Percentiles rank a stretch among this genome's conserved stretches.
Conservation (phyloP, 192 early-diverging fungal genomes). For the Coemansia sp. region DNA sequence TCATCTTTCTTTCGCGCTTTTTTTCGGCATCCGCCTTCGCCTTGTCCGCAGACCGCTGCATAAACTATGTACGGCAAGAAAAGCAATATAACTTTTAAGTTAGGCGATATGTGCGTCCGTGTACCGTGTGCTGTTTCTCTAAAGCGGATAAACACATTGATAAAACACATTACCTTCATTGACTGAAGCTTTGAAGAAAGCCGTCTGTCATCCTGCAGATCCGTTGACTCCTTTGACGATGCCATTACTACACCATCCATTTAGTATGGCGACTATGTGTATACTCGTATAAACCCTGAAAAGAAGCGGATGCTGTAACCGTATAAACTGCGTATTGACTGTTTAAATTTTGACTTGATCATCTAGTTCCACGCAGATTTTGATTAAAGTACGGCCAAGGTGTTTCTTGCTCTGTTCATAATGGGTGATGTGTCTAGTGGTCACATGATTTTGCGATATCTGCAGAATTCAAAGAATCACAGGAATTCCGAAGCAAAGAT, state of each 20-base stretch:
- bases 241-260: background rate
- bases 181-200: conserved; percentile 17
- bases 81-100: background rate
- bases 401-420: background rate
- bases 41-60: conserved; percentile 45
- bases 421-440: background rate
- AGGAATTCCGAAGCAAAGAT: too few species aligned
- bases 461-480: too few species aligned
- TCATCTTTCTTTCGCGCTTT: conserved; percentile 28
- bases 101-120: background rate
- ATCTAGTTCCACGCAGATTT: background rate
- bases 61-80: conserved; percentile 30
- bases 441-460: background rate
- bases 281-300: background rate
- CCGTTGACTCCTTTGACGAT: background rate
- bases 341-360: background rate
- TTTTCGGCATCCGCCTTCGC: conserved; percentile 26
- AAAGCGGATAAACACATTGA: background rate
- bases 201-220: conserved; percentile 3
- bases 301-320: background rate
- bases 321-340: background rate
- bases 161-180: conserved; percentile 14
- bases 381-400: background rate
- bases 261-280: background rate
- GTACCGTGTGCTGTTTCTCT: background rate